Evolutionary conservation across 345 rosid species (phyloP).

Genomic region (Crucihimalaya himalaica): DNA sequence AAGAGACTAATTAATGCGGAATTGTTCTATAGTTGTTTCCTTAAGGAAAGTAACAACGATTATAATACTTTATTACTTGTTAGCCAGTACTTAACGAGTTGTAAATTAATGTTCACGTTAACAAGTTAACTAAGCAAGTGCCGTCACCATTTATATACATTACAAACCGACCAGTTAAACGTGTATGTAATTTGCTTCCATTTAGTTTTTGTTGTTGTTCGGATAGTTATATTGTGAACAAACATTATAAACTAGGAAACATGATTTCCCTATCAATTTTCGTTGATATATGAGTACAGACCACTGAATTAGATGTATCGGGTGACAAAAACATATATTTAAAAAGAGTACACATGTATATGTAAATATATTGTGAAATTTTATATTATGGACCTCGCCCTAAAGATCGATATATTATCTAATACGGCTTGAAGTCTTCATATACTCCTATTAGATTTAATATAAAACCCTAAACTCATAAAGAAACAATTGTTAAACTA

Average conservation of each 20-base stretch:
- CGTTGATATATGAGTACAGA: too few species aligned
- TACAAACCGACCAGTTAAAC: neutral
- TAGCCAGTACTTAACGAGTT: neutral
- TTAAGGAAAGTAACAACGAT: too few species aligned
- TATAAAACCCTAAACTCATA: neutral
- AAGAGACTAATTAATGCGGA: conserved; percentile 14
- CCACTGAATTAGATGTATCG: too few species aligned
- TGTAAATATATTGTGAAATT: neutral
- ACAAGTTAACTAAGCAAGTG: conserved; percentile 12
- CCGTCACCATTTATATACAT: conserved; percentile 13
- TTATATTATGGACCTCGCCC: neutral
- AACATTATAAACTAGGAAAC: too few species aligned
- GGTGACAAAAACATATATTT: too few species aligned
- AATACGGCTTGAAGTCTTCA: neutral
- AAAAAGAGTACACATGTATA: neutral
- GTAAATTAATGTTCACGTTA: neutral
- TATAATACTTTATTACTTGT: neutral
- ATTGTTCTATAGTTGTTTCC: neutral
- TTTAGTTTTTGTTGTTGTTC: neutral
- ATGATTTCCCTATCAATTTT: too few species aligned
- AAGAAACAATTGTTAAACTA: neutral
- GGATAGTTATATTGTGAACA: neutral
- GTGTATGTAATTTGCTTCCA: neutral
- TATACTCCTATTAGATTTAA: neutral
- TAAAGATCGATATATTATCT: neutral